phyloP scores from a whole-genome alignment of 1,284 basidiomycete genomes.

The Violaceomyces palustris region DNA sequence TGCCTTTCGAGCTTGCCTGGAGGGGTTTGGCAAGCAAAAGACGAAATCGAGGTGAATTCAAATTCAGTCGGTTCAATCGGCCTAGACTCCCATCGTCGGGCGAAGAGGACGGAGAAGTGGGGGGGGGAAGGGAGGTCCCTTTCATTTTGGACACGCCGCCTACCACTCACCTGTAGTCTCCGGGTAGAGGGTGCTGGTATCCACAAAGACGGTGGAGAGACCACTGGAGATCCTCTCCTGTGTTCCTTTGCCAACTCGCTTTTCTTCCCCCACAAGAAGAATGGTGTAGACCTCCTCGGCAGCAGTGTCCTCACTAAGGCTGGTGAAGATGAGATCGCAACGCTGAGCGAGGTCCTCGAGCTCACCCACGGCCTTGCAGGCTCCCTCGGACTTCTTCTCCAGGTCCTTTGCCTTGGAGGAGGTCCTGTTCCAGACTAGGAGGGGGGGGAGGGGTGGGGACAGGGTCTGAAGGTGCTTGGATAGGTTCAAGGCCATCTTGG shows the following conservation, averaged over 20 bases:
- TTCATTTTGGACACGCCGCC: too few relatives aligned
- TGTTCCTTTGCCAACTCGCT: slow-evolving; percentile 50
- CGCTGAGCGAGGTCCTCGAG: slow-evolving; percentile 62
- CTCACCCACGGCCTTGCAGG: slow-evolving; percentile 60
- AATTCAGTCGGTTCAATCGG: too few relatives aligned
- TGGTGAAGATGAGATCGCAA: slow-evolving; percentile 76
- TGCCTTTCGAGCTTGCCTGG: slow-evolving; percentile 66
- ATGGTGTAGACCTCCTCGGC: slow-evolving; percentile 66
- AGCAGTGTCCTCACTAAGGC: slow-evolving; percentile 68
- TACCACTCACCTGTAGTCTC: slow-evolving; percentile 11
- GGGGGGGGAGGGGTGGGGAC: slow-evolving; percentile 24
- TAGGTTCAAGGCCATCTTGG: slow-evolving; percentile 69
- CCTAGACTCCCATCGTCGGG: too few relatives aligned
- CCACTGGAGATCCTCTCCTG: slow-evolving; percentile 33
- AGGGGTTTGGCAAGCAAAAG: neutral
- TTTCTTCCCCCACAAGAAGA: slow-evolving; percentile 58
- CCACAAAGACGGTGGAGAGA: slow-evolving; percentile 18
- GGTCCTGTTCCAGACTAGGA: slow-evolving; percentile 65
- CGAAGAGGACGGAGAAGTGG: neutral
- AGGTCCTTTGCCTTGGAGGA: slow-evolving; percentile 60
- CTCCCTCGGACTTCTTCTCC: slow-evolving; percentile 59
- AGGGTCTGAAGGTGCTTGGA: slow-evolving; percentile 57
- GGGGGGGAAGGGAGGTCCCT: neutral
- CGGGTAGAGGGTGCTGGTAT: slow-evolving; percentile 37
- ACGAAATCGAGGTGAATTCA: too few relatives aligned